Percentiles rank a stretch among this genome's conserved stretches.
These are phyloP conservation scores for Nicotiana benthamiana DNA, from an alignment of 257 asterid genomes.

Conservation along the genomic window DNA sequence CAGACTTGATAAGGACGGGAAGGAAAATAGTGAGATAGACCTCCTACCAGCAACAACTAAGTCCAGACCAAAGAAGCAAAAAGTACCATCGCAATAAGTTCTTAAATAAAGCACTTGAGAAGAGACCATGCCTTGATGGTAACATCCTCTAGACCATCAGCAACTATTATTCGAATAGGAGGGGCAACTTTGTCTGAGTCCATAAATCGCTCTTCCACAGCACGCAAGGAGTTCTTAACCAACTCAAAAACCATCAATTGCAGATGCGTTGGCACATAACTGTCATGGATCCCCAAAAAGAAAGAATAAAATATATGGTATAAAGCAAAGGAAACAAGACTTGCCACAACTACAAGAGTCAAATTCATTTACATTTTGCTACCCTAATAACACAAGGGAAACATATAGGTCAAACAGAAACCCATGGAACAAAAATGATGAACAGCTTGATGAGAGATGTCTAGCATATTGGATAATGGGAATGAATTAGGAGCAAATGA, in stretches of 20 bases:
- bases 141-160: conserved; percentile 95
- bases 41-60: background rate
- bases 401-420: background rate
- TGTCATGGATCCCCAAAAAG: conserved; percentile 13
- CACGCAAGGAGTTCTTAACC: conserved; percentile 93
- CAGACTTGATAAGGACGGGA: background rate
- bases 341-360: background rate
- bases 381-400: background rate
- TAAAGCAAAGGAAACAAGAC: background rate
- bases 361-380: background rate
- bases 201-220: conserved; percentile 81
- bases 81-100: background rate
- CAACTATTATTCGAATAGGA: conserved; percentile 80
- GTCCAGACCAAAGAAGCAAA: background rate
- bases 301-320: background rate
- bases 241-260: conserved; percentile 94
- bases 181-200: conserved; percentile 81
- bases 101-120: background rate
- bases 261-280: conserved; percentile 87
- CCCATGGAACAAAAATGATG: background rate
- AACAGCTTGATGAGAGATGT: background rate
- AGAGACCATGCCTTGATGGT: conserved; percentile 65
- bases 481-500: conserved; percentile 5
- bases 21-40: background rate
- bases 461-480: background rate